phyloP scores from a whole-genome alignment of 2,329 filamentous ascomycete species.

The Didymella exigua region DNA sequence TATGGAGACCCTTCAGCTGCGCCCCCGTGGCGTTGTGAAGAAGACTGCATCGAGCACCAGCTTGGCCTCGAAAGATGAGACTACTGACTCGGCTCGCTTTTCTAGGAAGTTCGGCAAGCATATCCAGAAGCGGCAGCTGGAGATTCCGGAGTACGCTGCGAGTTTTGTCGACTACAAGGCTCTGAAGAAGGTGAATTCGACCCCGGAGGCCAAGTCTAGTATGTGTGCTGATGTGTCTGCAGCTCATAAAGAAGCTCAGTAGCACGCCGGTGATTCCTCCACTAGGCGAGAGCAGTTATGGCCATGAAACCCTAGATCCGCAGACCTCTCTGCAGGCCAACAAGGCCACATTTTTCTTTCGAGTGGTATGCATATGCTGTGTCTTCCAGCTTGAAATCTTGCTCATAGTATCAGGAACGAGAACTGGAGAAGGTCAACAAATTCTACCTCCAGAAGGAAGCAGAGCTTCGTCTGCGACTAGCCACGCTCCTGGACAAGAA shows the following conservation, averaged over 20 bases:
- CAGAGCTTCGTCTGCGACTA: conserved; percentile 84
- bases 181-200: conserved; percentile 81
- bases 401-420: conserved; percentile 70
- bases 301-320: conserved; percentile 66
- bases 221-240: conserved; percentile 30
- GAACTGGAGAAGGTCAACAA: conserved; percentile 98
- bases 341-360: conserved; percentile 98
- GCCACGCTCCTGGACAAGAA: conserved; percentile 96
- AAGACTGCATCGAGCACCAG: conserved; percentile 45
- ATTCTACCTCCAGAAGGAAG: conserved; percentile 97
- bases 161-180: conserved; percentile 99
- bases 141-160: conserved; percentile 98
- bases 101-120: conserved; percentile 99
- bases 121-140: conserved; percentile 97
- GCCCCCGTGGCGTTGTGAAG: conserved; percentile 35
- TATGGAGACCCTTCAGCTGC: conserved; percentile 44
- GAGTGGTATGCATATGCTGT: conserved; percentile 68
- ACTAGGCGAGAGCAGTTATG: conserved; percentile 65
- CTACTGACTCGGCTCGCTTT: conserved; percentile 47
- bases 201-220: not conserved
- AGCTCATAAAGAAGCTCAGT: conserved; percentile 99
- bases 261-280: conserved; percentile 83
- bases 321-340: conserved; percentile 92
- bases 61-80: conserved; percentile 45
- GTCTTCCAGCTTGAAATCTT: not conserved